Conservation (phyloP, 2,329 filamentous ascomycete genomes). For the Venturia effusa region DNA sequence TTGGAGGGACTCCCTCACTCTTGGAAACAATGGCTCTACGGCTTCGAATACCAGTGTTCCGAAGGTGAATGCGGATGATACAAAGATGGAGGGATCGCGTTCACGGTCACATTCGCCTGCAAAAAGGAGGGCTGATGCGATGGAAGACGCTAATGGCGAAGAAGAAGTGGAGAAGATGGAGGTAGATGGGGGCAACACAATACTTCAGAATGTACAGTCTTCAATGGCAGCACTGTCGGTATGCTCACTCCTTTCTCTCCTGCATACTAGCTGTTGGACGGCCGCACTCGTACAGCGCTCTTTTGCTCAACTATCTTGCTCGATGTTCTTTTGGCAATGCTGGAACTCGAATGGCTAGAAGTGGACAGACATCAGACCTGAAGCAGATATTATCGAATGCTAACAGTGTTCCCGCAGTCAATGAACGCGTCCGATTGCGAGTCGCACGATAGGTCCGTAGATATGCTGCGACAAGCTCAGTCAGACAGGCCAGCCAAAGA, state of each 20-base stretch:
- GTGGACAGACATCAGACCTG: not conserved
- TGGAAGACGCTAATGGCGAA: conserved; percentile 33
- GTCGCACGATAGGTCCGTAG: conserved; percentile 8
- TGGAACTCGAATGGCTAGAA: not conserved
- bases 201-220: not conserved
- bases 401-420: not conserved
- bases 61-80: conserved; percentile 14
- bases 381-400: not conserved
- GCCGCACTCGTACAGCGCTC: not conserved
- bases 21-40: not conserved
- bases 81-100: conserved; percentile 26
- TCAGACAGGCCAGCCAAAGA: not conserved
- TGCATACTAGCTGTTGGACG: not conserved
- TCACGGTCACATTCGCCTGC: conserved; percentile 41
- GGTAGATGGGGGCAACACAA: not conserved
- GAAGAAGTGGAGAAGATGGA: conserved; percentile 13
- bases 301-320: not conserved
- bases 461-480: not conserved
- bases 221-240: not conserved
- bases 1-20: conserved; percentile 5
- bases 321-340: not conserved
- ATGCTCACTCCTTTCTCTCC: not conserved
- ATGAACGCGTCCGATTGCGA: not conserved
- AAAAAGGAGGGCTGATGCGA: conserved; percentile 43
- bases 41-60: not conserved